phyloP scores from a whole-genome alignment of 257 asterid species.

The Nicotiana attenuata region DNA sequence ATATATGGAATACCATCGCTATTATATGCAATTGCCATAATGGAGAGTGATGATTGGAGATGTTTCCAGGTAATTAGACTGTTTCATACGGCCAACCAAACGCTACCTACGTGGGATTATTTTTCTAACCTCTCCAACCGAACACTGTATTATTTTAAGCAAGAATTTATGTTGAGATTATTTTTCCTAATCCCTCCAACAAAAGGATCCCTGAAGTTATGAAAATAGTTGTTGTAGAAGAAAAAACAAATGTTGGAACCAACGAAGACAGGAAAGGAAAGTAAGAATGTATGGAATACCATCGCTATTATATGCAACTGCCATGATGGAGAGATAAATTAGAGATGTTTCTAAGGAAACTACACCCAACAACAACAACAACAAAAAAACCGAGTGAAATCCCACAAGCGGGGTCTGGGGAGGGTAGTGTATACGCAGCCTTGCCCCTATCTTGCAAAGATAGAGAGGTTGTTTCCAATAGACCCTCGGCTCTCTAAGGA shows the following conservation, averaged over 20 bases:
- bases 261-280: not conserved
- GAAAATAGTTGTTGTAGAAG: not conserved
- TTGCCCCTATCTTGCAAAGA: too few species aligned
- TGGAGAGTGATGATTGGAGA: too few species aligned
- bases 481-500: not conserved
- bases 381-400: too few species aligned
- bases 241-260: not conserved
- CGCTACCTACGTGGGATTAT: not conserved
- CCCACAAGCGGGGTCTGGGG: too few species aligned
- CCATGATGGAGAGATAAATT: not conserved
- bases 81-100: too few species aligned
- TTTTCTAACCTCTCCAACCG: not conserved
- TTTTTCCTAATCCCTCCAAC: not conserved
- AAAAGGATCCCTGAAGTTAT: not conserved
- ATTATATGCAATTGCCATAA: too few species aligned
- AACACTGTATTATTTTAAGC: not conserved
- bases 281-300: not conserved
- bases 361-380: not conserved
- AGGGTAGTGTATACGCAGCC: too few species aligned
- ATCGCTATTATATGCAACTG: not conserved
- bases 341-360: not conserved
- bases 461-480: too few species aligned
- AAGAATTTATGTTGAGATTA: not conserved
- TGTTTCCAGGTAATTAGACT: too few species aligned
- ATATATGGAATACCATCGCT: too few species aligned